phyloP scores from a whole-genome alignment of 2,329 filamentous ascomycete species.

The Sporothrix pallida region DNA sequence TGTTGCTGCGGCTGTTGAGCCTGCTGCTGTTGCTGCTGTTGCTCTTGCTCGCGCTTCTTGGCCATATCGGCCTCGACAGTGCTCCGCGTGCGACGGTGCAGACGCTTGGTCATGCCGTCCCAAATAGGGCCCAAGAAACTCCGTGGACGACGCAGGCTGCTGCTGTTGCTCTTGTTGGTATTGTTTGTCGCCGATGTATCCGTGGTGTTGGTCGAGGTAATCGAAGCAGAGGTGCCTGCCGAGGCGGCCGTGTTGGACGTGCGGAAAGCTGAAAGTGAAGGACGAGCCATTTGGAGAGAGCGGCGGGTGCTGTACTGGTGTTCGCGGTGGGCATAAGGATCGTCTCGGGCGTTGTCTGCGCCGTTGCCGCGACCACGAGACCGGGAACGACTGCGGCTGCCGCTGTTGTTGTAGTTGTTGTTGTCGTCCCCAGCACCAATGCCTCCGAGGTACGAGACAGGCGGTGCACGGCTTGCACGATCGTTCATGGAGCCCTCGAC shows the following conservation, averaged over 20 bases:
- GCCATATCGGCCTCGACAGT: slow-evolving; percentile 7
- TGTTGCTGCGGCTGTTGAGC: not conserved
- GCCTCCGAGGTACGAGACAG: slow-evolving; percentile 64
- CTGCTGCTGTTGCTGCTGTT: slow-evolving; percentile 19
- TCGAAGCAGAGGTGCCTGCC: slow-evolving; percentile 23
- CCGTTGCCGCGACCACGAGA: slow-evolving; percentile 11
- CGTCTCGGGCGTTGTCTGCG: slow-evolving; percentile 21
- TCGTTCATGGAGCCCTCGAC: slow-evolving; percentile 88
- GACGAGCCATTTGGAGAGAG: slow-evolving; percentile 35
- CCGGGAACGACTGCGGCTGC: not conserved
- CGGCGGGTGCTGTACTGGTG: slow-evolving; percentile 34
- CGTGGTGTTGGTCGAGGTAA: slow-evolving; percentile 8
- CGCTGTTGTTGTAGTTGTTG: not conserved
- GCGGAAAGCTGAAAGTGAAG: slow-evolving; percentile 30
- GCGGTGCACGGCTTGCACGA: slow-evolving; percentile 72
- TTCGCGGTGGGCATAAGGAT: slow-evolving; percentile 10
- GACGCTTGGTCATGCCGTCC: slow-evolving; percentile 44
- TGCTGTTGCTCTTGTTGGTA: not conserved
- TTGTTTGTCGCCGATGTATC: not conserved
- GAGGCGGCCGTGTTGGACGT: slow-evolving; percentile 26
- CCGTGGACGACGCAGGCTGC: slow-evolving; percentile 32
- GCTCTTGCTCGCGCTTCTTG: slow-evolving; percentile 2
- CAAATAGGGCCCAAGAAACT: slow-evolving; percentile 45
- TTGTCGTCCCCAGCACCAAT: slow-evolving; percentile 37
- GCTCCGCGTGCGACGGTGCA: slow-evolving; percentile 38